Conservation (phyloP, 2,329 filamentous ascomycete species). For the Pezicula rhizophila region DNA sequence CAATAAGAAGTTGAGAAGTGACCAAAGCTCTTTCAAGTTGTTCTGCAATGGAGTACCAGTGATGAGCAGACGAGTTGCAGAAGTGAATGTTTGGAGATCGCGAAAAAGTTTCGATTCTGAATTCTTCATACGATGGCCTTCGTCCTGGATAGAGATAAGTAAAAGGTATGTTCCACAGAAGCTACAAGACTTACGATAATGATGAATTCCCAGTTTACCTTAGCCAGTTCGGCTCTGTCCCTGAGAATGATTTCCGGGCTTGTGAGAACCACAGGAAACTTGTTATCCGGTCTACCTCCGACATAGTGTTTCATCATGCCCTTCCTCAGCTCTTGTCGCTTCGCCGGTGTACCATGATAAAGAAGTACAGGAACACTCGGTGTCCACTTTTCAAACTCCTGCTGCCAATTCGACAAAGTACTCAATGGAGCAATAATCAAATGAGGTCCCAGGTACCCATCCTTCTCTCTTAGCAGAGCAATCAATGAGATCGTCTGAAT, state of each 20-base stretch:
- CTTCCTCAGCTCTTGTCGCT: constrained; percentile 66
- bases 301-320: constrained; percentile 65
- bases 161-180: not conserved
- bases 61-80: constrained; percentile 84
- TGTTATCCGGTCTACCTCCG: constrained; percentile 47
- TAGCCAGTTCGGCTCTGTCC: constrained; percentile 73
- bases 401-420: constrained; percentile 91
- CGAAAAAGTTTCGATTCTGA: constrained; percentile 88
- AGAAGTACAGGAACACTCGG: constrained; percentile 82
- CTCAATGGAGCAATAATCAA: constrained; percentile 86
- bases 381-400: constrained; percentile 88
- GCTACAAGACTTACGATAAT: constrained; percentile 61
- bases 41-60: constrained; percentile 95
- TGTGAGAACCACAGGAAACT: constrained; percentile 89
- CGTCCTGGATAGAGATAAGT: constrained; percentile 52
- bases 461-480: constrained; percentile 80
- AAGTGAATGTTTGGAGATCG: constrained; percentile 81
- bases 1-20: constrained; percentile 84
- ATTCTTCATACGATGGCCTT: constrained; percentile 96
- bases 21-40: constrained; percentile 93
- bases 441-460: constrained; percentile 78
- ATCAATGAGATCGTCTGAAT: constrained; percentile 46
- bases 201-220: constrained; percentile 94
- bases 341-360: constrained; percentile 79
- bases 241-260: constrained; percentile 95